phyloP scores from a whole-genome alignment of 768 basidiomycete species.

The Serendipita sp. region DNA sequence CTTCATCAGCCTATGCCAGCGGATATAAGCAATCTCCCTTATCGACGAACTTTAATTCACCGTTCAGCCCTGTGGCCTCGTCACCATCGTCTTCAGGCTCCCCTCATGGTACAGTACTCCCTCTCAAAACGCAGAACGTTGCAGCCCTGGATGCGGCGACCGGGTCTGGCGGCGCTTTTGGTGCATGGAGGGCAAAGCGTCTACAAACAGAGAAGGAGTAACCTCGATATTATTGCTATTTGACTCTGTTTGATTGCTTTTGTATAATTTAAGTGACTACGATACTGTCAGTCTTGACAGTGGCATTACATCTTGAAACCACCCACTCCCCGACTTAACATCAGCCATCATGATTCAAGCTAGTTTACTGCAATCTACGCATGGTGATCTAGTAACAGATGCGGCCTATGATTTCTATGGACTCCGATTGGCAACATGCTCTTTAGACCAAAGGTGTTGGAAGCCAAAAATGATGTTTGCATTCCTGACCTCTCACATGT shows the following conservation, averaged over 20 bases:
- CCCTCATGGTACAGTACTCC: not conserved
- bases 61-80: not conserved
- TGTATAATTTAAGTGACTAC: too few relatives aligned
- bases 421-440: slow-evolving; percentile 59
- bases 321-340: not conserved
- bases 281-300: too few relatives aligned
- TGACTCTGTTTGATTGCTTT: not conserved
- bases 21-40: not conserved
- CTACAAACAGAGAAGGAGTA: not conserved
- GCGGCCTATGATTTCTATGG: slow-evolving; percentile 87
- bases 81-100: not conserved
- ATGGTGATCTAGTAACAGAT: slow-evolving; percentile 71
- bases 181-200: not conserved
- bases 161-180: not conserved
- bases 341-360: slow-evolving; percentile 49
- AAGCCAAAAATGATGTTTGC: slow-evolving; percentile 1
- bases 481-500: slow-evolving; percentile 3
- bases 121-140: not conserved
- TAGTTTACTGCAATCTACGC: slow-evolving; percentile 60
- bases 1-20: slow-evolving; percentile 16
- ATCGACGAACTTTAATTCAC: not conserved
- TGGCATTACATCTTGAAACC: not conserved
- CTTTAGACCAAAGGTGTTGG: slow-evolving; percentile 60
- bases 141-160: slow-evolving; percentile 3
- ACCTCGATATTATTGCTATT: not conserved